Conservation (phyloP, 2,329 filamentous ascomycete species). For the Sporothrix mexicana region DNA sequence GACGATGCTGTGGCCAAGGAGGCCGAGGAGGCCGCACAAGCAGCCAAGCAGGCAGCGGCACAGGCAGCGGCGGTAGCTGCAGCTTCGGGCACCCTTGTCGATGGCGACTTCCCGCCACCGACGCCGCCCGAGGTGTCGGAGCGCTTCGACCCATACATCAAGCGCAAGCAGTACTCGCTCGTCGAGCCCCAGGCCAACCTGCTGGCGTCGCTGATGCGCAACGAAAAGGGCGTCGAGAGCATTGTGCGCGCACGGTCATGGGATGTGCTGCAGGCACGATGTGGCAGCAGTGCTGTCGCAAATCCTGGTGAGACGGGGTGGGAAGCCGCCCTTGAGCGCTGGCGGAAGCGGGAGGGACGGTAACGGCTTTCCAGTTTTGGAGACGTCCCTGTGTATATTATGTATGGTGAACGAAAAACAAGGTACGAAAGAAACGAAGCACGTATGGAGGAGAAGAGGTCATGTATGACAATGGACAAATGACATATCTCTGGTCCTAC, state of each 20-base stretch:
- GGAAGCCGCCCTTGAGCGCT: constrained; percentile 68
- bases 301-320: constrained; percentile 61
- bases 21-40: constrained; percentile 51
- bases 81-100: background rate
- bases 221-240: constrained; percentile 76
- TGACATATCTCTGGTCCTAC: background rate
- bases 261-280: constrained; percentile 77
- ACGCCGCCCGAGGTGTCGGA: constrained; percentile 71
- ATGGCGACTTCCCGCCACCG: background rate
- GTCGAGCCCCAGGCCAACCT: constrained; percentile 80
- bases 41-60: background rate
- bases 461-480: background rate
- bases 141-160: constrained; percentile 88
- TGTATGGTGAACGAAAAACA: background rate
- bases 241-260: constrained; percentile 85
- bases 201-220: constrained; percentile 73
- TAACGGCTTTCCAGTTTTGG: background rate
- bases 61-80: background rate
- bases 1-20: constrained; percentile 59
- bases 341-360: constrained; percentile 49
- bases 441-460: background rate
- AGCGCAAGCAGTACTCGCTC: constrained; percentile 77
- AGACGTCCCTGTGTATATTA: background rate
- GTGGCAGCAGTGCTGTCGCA: constrained; percentile 50
- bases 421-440: background rate